phyloP scores from a whole-genome alignment of 805 yeast genomes.

The Starmerella davenportii region DNA sequence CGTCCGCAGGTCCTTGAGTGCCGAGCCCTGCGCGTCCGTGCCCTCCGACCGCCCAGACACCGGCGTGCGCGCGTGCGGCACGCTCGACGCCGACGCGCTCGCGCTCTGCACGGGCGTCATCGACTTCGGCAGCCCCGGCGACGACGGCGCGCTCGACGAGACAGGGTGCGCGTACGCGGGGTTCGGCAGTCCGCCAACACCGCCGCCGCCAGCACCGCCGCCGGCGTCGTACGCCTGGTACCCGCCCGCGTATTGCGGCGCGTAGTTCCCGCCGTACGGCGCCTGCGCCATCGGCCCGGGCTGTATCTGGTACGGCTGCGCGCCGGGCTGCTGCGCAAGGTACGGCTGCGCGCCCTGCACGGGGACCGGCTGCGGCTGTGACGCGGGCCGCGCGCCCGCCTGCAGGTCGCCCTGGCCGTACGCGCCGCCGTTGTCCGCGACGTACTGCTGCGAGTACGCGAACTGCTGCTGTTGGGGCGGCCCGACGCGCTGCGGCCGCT shows the following conservation, averaged over 20 bases:
- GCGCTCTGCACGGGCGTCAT: too few species aligned
- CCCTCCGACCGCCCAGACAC: background rate
- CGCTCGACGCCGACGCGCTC: too few species aligned
- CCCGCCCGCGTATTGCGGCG: too few species aligned
- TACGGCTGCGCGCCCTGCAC: background rate
- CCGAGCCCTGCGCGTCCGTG: background rate
- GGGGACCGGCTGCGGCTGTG: too few species aligned
- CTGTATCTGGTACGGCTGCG: background rate
- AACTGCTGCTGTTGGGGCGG: too few species aligned
- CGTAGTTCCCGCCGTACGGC: too few species aligned
- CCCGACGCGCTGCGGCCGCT: too few species aligned
- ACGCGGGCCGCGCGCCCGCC: too few species aligned
- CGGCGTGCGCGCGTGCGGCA: background rate
- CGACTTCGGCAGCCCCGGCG: background rate
- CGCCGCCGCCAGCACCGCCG: constrained; percentile 1
- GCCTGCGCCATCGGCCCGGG: background rate
- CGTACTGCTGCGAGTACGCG: too few species aligned
- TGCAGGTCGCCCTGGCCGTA: too few species aligned
- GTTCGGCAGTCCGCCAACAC: constrained; percentile 1
- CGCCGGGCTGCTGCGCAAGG: background rate
- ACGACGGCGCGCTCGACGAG: background rate
- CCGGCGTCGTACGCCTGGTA: too few species aligned
- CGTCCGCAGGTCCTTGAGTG: constrained; percentile 25
- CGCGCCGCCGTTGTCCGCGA: too few species aligned
- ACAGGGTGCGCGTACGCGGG: background rate